Evolutionary conservation across 179 eudicot genomes (phyloP).

Genomic region (Gypsophila paniculata): DNA sequence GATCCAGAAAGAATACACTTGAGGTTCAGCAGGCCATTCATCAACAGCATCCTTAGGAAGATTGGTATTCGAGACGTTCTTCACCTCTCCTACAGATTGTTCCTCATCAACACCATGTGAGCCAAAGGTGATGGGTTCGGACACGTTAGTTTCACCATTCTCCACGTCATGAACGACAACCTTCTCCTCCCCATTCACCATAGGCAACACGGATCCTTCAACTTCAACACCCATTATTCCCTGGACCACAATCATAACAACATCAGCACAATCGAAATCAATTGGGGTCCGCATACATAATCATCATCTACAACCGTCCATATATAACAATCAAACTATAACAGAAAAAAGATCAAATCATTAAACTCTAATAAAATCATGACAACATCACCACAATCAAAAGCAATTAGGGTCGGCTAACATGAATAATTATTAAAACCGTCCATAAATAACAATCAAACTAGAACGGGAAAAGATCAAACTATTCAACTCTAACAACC

Average conservation of each 20-base stretch:
- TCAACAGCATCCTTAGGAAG: constrained; percentile 71
- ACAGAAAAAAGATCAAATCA: no score
- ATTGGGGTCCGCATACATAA: no score
- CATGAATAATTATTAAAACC: no score
- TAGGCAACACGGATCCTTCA: constrained; percentile 48
- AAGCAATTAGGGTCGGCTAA: not conserved
- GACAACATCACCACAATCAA: not conserved
- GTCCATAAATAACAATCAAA: no score
- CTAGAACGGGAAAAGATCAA: no score
- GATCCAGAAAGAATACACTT: constrained; percentile 56
- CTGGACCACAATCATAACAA: constrained; percentile 19
- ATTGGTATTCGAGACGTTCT: constrained; percentile 31
- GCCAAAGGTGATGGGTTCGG: constrained; percentile 53
- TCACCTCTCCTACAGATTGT: constrained; percentile 37
- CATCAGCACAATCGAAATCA: constrained; percentile 1
- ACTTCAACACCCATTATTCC: constrained; percentile 46
- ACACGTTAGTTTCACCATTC: constrained; percentile 32
- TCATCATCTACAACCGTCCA: no score
- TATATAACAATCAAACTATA: no score
- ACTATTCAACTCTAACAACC: not conserved
- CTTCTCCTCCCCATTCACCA: constrained; percentile 38
- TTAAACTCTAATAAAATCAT: not conserved
- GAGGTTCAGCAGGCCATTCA: constrained; percentile 68
- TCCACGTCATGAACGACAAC: constrained; percentile 32
- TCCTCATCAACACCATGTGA: constrained; percentile 52